These are phyloP conservation scores for Kandelia obovata DNA, from an alignment of 345 rosid species.

Conservation along the genomic window DNA sequence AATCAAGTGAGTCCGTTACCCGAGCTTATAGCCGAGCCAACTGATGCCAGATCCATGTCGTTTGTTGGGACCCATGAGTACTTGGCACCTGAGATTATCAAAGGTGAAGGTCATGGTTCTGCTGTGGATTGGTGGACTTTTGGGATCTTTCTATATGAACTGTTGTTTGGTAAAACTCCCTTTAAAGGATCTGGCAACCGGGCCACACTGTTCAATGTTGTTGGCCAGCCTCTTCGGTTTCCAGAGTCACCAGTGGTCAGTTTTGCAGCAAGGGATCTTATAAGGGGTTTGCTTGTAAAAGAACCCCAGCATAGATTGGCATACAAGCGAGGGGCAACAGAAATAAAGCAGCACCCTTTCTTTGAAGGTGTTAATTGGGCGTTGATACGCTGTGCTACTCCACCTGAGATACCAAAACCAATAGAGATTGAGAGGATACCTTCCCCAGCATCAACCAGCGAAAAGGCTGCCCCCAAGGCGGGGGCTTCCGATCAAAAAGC, in stretches of 20 bases:
- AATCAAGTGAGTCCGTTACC: conserved; percentile 83
- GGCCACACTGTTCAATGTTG: conserved; percentile 77
- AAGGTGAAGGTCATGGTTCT: conserved; percentile 96
- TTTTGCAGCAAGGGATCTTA: conserved; percentile 79
- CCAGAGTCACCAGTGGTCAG: conserved; percentile 78
- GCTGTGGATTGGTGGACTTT: conserved; percentile 99
- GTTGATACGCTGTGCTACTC: conserved; percentile 76
- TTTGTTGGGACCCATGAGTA: conserved; percentile 92
- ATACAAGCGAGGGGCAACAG: conserved; percentile 84
- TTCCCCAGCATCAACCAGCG: conserved; percentile 42
- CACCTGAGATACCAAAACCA: conserved; percentile 84
- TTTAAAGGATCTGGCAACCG: conserved; percentile 91
- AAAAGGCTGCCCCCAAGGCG: conserved; percentile 37
- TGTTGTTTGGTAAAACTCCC: conserved; percentile 86
- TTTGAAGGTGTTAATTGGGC: conserved; percentile 97
- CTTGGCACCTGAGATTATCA: conserved; percentile 85
- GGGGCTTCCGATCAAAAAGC: conserved; percentile 52
- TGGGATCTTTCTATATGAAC: conserved; percentile 81
- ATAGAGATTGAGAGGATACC: conserved; percentile 56
- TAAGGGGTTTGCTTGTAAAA: conserved; percentile 72
- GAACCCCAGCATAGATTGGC: conserved; percentile 86
- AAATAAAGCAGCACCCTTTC: conserved; percentile 89
- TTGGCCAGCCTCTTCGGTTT: conserved; percentile 88
- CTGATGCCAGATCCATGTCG: conserved; percentile 89
- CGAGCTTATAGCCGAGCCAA: conserved; percentile 90